Base-by-base conservation (phyloP, 176 grass and related monocot species). In the Saccharum officinarum region DNA sequence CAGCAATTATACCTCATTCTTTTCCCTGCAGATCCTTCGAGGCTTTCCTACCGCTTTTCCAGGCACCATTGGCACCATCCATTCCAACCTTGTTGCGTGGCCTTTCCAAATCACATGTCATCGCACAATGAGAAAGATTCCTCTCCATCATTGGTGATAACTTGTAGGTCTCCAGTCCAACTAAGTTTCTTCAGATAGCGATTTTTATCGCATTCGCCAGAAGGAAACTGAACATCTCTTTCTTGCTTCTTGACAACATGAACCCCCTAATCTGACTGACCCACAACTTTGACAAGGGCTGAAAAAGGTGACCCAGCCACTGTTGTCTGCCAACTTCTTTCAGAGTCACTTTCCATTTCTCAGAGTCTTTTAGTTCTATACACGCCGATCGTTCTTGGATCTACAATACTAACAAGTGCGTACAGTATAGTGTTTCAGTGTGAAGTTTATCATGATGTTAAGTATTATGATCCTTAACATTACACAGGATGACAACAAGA, bases 101-200 rank as follows among this genome's bases (percentile, higher is more conserved):
- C 55, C 74, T 87, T 82, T 82, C 78, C 20, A 30, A 76, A 80
- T 78, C 69, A 85, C 26, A 75, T 89, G 76, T 33, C 76, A 85
- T 80, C 69, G 38, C 77, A 70, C 49, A 62, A 52, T 70, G 61
- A 69, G 60, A 75, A 89, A 83, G 61, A 85, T 81, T 85, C 76
- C 67, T 45, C 41, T 37, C 77, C 37, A 81, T 75, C 82, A 81
- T 81, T 75, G 47, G 7, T 62, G n/a, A 76, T 76, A 42, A 80
- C 82, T 42, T 80, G 67, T 79, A 79, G 68, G 69, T 84, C 80
- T 84, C 12, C 36, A 60, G 69, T 60, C 68, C 76, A 67, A 72
- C 45, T 80, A 80, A 74, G 68, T 31, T 85, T 75, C 69, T 74
- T 80, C 16, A 0, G 44, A 89, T 74, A 44, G 87, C 4, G 82